Conservation (phyloP, 208 protist genomes). For the Crithidia mellificae region DNA sequence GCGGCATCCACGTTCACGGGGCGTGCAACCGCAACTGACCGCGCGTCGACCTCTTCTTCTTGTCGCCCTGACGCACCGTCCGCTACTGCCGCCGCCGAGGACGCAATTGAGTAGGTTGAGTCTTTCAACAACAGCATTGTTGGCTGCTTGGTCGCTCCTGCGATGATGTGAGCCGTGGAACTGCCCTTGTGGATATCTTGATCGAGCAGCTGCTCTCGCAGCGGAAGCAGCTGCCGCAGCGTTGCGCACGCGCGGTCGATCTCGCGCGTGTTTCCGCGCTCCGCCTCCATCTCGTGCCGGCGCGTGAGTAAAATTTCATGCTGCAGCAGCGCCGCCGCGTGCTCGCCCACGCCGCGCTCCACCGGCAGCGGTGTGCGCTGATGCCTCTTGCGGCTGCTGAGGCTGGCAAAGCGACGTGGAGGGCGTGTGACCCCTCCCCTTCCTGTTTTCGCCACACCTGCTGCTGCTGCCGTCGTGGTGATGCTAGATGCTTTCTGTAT, state of each 20-base stretch:
- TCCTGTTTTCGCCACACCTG: neutral
- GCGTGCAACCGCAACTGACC: neutral
- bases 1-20: neutral
- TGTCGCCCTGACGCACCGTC: neutral
- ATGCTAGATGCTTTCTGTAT: too few relatives aligned
- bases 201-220: conserved; percentile 39
- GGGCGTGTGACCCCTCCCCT: neutral
- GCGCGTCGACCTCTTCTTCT: neutral
- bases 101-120: neutral
- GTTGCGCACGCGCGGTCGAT: conserved; percentile 46
- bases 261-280: conserved; percentile 40
- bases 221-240: conserved; percentile 37
- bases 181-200: conserved; percentile 25
- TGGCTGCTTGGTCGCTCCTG: too few relatives aligned
- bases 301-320: conserved; percentile 37
- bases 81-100: neutral
- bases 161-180: too few relatives aligned
- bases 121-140: neutral
- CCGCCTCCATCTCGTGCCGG: conserved; percentile 38
- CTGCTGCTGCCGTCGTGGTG: neutral
- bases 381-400: conserved; percentile 10
- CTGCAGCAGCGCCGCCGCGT: conserved; percentile 37
- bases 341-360: conserved; percentile 51
- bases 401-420: conserved; percentile 8
- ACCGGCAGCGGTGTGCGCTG: conserved; percentile 42